Evolutionary conservation across 768 basidiomycete genomes (phyloP), one percentile per base, ranked within the genome.

Genomic region (Macrolepiota dolichaula): DNA sequence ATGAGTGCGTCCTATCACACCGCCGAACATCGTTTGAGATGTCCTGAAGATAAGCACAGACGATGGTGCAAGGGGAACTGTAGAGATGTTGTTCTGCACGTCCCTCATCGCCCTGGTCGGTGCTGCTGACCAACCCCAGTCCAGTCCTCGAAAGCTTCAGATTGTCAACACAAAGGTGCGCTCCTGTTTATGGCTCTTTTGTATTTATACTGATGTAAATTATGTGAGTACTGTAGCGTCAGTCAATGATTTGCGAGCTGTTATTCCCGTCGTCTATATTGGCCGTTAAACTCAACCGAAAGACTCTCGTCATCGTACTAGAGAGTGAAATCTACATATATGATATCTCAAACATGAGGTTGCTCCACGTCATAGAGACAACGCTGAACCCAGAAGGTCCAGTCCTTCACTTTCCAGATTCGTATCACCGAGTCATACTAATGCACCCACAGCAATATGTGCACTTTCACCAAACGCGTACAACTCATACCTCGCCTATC

Each of bases 11-110:
- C 25, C 40, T 7, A 44, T 32, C 27, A 13, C 25, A 5, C n/a
- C 29, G 7, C 25, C 12, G 7, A 29, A 13, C 17, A 9, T 17
- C 11, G 17, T 24, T 17, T 7, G 9, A 22, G 42, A 2, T 4
- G 40, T 19, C 10, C 9, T 52, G 38, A n/a, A 17, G 2, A 24
- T 53, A 27, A 54, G 19, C 29, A 32, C 63, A 94, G 96, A 91
- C 67, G 95, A 98, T 62, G 96, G 96, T 7, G 93, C 96, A 1
- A 85, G 92, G 17, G 94, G 95, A 24, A 97, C 97, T 64, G 96
- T 98, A 15, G 97, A 99, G 75, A 99, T 99, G 97, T 81, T 99
- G 62, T 99, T 99, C 79, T 98, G 96, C 77, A 99, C 97, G 4
- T 97, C 95, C 22, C 85, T 99, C 63, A 94, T 99, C 51, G 97